Base-by-base conservation (phyloP, 306 rosid species). In the Hippophae tibetana region DNA sequence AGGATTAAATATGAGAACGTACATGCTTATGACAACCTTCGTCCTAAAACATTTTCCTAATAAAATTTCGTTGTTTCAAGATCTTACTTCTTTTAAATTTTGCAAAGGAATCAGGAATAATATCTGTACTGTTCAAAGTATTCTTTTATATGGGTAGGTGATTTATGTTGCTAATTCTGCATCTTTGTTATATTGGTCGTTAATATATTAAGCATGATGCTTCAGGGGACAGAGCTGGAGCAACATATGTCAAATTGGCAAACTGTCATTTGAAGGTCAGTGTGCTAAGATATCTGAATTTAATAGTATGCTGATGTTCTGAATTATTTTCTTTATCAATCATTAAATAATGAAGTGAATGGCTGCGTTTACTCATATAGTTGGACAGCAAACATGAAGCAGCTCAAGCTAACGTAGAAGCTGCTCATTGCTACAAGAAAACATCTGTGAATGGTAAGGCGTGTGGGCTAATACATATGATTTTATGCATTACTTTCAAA, bases 301-400 rank as follows among this genome's bases (percentile, higher is more conserved):
- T 71, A 54, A 26, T 49, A 42, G 1, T 42, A 5, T 9, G 27
- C 9, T 23, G 10, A 10, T 47, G 38, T 12, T 57, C 26, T 65
- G n/a, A 41, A 26, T 60, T 43, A 42, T n/a, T 10, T 51, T 56
- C 31, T 5, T 69, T 2, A 40, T 27, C 31, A 40, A 9, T 40
- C 57, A 23, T 14, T 10, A 14, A 12, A 49, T 10, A 44, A 14
- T 38, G 26, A 6, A 13, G 3, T 8, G 13, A 62, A 47, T 4
- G 5, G 38, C 38, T 26, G 44, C 63, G 8, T 6, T 44, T 72
- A 13, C 56, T 56, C 9, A 56, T 51, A 70, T 63, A 92, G 99
- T 62, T 64, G 72, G 99, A 93, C 54, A 93, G 95, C 74, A 88
- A 88, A 74, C 99, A 92, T 58, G 99, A 92, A 76, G 97, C 97